These are phyloP conservation scores for Epichloe gansuensis DNA, from an alignment of 2,329 filamentous ascomycete genomes.

Conservation along the genomic window DNA sequence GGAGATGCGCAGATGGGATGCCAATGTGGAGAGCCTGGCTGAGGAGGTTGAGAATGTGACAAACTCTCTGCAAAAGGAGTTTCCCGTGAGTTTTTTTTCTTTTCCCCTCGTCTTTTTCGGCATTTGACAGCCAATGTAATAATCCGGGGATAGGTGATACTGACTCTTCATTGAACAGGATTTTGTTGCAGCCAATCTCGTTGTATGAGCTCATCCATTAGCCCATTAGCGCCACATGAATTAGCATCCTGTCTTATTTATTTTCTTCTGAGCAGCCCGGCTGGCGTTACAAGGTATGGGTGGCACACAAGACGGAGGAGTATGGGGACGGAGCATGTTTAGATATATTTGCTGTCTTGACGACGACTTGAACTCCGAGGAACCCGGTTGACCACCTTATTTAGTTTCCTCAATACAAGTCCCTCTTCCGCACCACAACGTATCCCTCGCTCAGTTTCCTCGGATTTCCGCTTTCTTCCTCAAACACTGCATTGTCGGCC, in stretches of 20 bases:
- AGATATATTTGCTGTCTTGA: not conserved
- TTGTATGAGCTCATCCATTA: conserved; percentile 18
- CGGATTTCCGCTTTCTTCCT: conserved; percentile 38
- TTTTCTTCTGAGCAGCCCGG: not conserved
- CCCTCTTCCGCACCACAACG: conserved; percentile 38
- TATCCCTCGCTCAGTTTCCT: conserved; percentile 37
- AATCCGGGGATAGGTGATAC: not conserved
- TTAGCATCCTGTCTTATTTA: not conserved
- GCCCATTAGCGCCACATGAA: not conserved
- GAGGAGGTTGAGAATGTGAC: conserved; percentile 85
- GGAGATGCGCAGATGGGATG: conserved; percentile 77
- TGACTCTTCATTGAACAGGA: conserved; percentile 23
- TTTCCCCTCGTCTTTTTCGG: not conserved
- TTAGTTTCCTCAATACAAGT: conserved; percentile 29
- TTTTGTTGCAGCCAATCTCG: conserved; percentile 42
- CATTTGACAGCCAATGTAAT: not conserved
- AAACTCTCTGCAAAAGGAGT: conserved; percentile 65
- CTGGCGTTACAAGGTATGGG: not conserved
- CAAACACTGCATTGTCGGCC: conserved; percentile 26
- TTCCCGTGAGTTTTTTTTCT: conserved; percentile 43
- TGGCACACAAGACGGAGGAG: not conserved
- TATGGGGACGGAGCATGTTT: not conserved
- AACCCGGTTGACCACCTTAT: not conserved
- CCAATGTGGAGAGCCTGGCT: conserved; percentile 71
- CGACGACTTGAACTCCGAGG: not conserved